Conservation (phyloP, 768 basidiomycete species). For the Xerocomus brunneocitrinus region DNA sequence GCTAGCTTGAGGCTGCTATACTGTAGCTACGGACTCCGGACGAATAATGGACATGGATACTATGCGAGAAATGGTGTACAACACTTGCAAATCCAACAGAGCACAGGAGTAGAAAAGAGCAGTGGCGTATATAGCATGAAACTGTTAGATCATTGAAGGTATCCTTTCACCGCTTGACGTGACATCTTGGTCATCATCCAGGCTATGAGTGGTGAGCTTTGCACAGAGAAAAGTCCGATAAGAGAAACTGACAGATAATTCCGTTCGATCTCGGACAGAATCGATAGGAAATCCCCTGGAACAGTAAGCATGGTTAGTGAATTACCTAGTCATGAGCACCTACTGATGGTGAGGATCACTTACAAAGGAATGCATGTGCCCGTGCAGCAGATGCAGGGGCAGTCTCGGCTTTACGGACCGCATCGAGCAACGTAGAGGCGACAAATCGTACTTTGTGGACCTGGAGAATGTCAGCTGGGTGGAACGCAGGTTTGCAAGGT, state of each 20-base stretch:
- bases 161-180: conserved; percentile 57
- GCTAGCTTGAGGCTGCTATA: no score
- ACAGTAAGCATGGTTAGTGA: neutral
- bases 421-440: conserved; percentile 83
- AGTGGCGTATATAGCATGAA: neutral
- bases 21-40: neutral
- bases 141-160: conserved; percentile 17
- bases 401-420: conserved; percentile 75
- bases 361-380: conserved; percentile 84
- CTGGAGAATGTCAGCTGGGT: conserved; percentile 31
- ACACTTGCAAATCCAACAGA: neutral
- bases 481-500: neutral
- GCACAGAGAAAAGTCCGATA: neutral
- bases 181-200: conserved; percentile 36
- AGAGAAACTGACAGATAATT: conserved; percentile 67
- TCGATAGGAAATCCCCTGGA: conserved; percentile 87
- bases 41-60: neutral
- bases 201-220: conserved; percentile 39
- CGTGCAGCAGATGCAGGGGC: conserved; percentile 77
- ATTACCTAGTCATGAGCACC: neutral
- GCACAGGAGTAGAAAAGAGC: neutral
- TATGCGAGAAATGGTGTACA: neutral
- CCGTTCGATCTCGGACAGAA: conserved; percentile 86
- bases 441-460: conserved; percentile 93
- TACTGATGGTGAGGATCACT: conserved; percentile 21